Evolutionary conservation across 345 rosid genomes (phyloP), one percentile per base, ranked within the genome.

Genomic region (Hypericum perforatum): DNA sequence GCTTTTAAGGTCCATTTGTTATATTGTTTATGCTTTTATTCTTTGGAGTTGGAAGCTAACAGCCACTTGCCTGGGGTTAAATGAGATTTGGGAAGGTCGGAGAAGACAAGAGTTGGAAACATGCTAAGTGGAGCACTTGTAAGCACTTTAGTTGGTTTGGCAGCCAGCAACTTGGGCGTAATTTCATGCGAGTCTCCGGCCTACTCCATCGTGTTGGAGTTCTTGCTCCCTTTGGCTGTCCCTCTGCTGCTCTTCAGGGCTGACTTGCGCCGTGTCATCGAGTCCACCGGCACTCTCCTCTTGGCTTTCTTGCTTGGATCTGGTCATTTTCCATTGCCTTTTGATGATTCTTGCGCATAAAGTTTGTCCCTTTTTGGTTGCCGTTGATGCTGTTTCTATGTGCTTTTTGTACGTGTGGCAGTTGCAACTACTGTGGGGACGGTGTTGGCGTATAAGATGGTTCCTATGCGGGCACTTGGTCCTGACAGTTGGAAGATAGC

Each of bases 401-500:
- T 12, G 16, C 52, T 47, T 5, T 63, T 57, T 15, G 53, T 64
- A 22, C 60, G 55, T 29, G 54, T 66, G 69, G 70, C 89, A 86
- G 95, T 76, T 53, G 82, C 84, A 13, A 90, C 91, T 37, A 42
- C 65, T 2, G 56, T 84, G 11, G 95, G 97, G 53, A 84, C 95
- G 7, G 38, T 79, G 41, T 75, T 90, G 75, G 94, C 87, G 3
- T 86, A 76, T 59, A 39, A 67, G 57, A 6, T 82, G 60, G 91
- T 86, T 59, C 95, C 95, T 0, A 90, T 86, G 94, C 77, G 80
- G 73, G 78, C 97, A 16, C 89, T 90, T 52, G 97, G 94, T 53
- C 74, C 75, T 41, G 96, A 86, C 68, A 84, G 72, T 57, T 90
- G 97, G 95, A 84, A 86, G 66, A 82, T 90, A 61, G 97, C 94